Evolutionary conservation across 2,329 filamentous ascomycete genomes (phyloP), one percentile per base, ranked within the genome.

Genomic region (Aspergillus neoniger): DNA sequence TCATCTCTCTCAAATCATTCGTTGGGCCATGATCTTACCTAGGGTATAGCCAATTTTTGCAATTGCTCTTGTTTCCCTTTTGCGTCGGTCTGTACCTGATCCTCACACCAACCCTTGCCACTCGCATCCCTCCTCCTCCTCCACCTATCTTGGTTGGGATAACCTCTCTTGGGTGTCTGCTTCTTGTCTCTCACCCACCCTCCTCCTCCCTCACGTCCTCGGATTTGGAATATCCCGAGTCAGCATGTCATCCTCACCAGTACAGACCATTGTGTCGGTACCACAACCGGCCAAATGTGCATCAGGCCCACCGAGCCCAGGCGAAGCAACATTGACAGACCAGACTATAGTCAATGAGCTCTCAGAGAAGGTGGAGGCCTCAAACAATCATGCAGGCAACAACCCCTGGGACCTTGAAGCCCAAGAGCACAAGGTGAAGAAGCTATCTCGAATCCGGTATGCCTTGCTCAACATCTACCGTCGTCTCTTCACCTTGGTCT

Each of bases 401-500:
- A 60, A 51, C 39, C 58, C 53, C 6, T 43, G 66, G 30, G 73
- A 75, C 52, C 60, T 75, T 14, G 73, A 75, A 58, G 69, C 72
- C 5, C 73, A 74, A 58, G 63, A 57, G 9, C 14, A 28, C 17
- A 60, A 65, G 52, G 67, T 54, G 21, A 67, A 67, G 44, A 55
- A 64, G 32, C 63, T 75, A 54, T 68, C 73, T 28, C 69, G 69
- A 17, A 57, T 77, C 50, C 72, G 77, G 32, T 80, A 72, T 64
- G 70, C 70, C 36, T 60, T 75, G 39, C 68, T 80, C 59, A 73
- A 74, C 59, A 69, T 79, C 17, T 81, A 81, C 63, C 76, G 77
- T 10, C 74, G 77, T 7, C 76, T 81, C 5, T 80, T 79, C 68
- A 71, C 73, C 5, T 44, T 80, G 2, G 73, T 79, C n/a, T 73